Evolutionary conservation across 2,329 filamentous ascomycete genomes (phyloP).

Genomic region (Fusarium nanum): DNA sequence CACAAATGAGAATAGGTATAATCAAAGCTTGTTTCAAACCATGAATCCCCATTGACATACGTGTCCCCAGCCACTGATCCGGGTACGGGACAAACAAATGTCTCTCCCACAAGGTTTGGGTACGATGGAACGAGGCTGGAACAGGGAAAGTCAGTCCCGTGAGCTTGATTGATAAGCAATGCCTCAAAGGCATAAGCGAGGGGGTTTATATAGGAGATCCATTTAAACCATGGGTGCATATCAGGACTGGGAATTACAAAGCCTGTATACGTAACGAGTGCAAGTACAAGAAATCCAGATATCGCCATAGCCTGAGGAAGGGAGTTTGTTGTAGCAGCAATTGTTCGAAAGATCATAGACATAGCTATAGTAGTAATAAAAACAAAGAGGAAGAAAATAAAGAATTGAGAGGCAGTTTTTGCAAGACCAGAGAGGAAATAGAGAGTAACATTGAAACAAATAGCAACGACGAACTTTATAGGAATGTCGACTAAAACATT

Average conservation of each 20-base stretch:
- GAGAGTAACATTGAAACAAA: constrained; percentile 66
- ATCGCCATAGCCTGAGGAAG: constrained; percentile 5
- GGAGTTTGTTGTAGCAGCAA: constrained; percentile 62
- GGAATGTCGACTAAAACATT: constrained; percentile 67
- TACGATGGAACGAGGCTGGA: not conserved
- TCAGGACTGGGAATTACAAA: constrained; percentile 1
- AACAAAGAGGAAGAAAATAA: constrained; percentile 76
- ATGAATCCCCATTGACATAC: constrained; percentile 69
- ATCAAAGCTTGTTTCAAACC: constrained; percentile 65
- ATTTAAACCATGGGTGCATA: constrained; percentile 12
- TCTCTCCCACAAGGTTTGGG: not conserved
- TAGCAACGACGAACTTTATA: constrained; percentile 63
- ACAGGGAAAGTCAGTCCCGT: constrained; percentile 5
- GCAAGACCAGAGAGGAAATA: constrained; percentile 68
- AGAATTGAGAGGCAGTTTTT: constrained; percentile 78
- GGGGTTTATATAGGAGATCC: constrained; percentile 12
- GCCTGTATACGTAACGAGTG: not conserved
- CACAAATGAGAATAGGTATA: constrained; percentile 70
- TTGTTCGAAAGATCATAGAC: constrained; percentile 68
- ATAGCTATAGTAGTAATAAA: constrained; percentile 64
- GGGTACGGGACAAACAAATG: constrained; percentile 60
- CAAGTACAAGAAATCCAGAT: not conserved
- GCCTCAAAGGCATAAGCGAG: constrained; percentile 5
- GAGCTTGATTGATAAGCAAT: not conserved
- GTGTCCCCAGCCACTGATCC: constrained; percentile 66